Base-by-base conservation (phyloP, 257 asterid species). In the Lavandula angustifolia region DNA sequence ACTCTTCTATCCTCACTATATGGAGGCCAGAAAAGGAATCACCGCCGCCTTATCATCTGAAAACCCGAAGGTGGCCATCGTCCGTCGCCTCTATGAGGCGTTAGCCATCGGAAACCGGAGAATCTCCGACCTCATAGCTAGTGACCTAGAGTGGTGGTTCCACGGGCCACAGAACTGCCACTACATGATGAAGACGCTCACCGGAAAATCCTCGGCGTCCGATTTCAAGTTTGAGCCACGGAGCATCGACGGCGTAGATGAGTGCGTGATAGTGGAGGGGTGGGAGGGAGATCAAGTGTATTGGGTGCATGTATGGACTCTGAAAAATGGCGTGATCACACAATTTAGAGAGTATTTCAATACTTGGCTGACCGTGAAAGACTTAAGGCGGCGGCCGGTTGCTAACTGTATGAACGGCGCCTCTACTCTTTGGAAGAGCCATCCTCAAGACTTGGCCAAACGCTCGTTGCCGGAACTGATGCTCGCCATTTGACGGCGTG, bases 241-340 rank as follows among this genome's bases (percentile, higher is more conserved):
- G n/a, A 84, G 95, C 80, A 54, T 87, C 10, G 95, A 82, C 42
- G 79, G 77, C 53, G 73, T 91, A 0, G 96, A 82, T n/a, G 89
- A 74, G 7, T 64, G 80, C 22, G 94, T 91, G 42, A 78, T 88
- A 1, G 96, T 69, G 83, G 98, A 88, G 38, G 96, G 95, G 58
- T 88, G 96, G 96, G 96, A 92, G 68, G 96, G 95, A 7, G 77
- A 76, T 40, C 79, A 84, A 42, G 85, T 81, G 9, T 86, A 88
- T 14, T 88, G 98, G 98, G 98, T 92, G 55, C 98, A 92, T 50
- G 95, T 87, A 27, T 92, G 98, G 98, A 89, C 86, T 3, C 52
- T 92, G 4, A 76, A 79, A 74, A 84, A 81, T 29, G 95, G 98
- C 0, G 35, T 83, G 11, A 86, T 89, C 47, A 88, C 85, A 31